Base-by-base conservation (phyloP, 2,329 filamentous ascomycete species). In the Nemania abortiva region DNA sequence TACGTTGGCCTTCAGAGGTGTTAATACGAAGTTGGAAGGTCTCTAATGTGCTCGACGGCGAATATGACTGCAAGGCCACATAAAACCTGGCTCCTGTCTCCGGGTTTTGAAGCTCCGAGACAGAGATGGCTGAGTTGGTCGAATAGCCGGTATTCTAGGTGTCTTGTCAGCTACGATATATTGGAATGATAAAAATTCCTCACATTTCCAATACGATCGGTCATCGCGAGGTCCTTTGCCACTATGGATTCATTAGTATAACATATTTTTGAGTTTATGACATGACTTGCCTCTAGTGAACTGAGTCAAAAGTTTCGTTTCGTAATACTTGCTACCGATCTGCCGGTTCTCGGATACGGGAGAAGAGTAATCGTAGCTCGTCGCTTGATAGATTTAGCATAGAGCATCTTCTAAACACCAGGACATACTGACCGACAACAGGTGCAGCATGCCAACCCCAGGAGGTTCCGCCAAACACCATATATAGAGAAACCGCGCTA, bases 401-500 rank as follows among this genome's bases (percentile, higher is more conserved):
- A 3, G 49, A 13, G 7, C 34, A 5, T 45, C 6, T 3, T 45
- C 34, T 15, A 27, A 45, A 7, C 2, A 6, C 3, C 6, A 13
- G 18, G 11, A 6, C 10, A 13, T 24, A 63, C 74, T 59, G 56
- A 75, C 74, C 73, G 18, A 88, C 87, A 0, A 87, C 84, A 0
- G 89, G 87, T 3, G 84, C 84, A 13, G 87, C 85, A 34, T 89
- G 79, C 56, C 85, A 85, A 5, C 88, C 89, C 88, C 88, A 90
- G 70, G 87, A 90, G 0, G 89, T 91, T 2, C 89, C 89, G 3
- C 89, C 89, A 61, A 85, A 91, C 60, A 89, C 79, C 88, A 91
- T 91, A 75, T 91, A 91, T 1, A 91, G 77, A 34, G 84, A 89
- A 63, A 90, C 84, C 0, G 87, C 87, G 0, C 87, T 88, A 3